Evolutionary conservation across 2,329 filamentous ascomycete genomes (phyloP), one percentile per base, ranked within the genome.

Genomic region (Didymella keratinophila): DNA sequence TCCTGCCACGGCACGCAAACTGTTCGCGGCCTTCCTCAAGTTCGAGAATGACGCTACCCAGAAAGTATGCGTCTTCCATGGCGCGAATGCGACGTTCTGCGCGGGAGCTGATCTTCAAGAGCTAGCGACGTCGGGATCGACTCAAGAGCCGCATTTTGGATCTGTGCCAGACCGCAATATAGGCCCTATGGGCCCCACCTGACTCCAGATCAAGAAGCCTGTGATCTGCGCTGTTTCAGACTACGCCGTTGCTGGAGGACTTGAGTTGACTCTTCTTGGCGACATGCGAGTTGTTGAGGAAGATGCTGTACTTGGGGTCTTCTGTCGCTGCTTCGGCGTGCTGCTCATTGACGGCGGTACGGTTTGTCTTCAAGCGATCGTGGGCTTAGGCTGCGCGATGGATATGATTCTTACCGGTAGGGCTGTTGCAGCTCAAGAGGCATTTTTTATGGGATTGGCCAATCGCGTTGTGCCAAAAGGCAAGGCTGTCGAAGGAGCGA

Each of bases 331-430:
- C 2, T 84, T 77, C 65, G 83, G 84, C 1, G 82, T 84, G 0
- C 82, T 82, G 4, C 68, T 84, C 23, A 81, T 84, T 41, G 84
- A 78, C 48, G 80, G 81, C 8, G 84, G 84, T 1, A 86, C 83
- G 0, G 82, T 86, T 0, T 78, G 84, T 1, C 69, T 86, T 6
- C 82, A 81, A 56, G 77, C 77, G 1, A 76, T 85, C 43, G 71
- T 86, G 21, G 84, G 84, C 0, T 73, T 86, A 1, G 82, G 83
- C 0, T 68, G 82, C 2, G 84, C 84, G 0, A 60, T 86, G 53
- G 84, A 86, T 67, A 82, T 86, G 80, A 84, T 86, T 16, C 72
- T 87, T 5, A 86, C 84, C 0, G 84, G 85, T 0, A 72, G 83
- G 0, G 65, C 78, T 0, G 81, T 86, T 0, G 63, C 60, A 0